A percentile compares a stretch with the other conserved stretches of the same genome.
Evolutionary conservation across 441 rosid genomes (phyloP).

Genomic region (Hura crepitans): DNA sequence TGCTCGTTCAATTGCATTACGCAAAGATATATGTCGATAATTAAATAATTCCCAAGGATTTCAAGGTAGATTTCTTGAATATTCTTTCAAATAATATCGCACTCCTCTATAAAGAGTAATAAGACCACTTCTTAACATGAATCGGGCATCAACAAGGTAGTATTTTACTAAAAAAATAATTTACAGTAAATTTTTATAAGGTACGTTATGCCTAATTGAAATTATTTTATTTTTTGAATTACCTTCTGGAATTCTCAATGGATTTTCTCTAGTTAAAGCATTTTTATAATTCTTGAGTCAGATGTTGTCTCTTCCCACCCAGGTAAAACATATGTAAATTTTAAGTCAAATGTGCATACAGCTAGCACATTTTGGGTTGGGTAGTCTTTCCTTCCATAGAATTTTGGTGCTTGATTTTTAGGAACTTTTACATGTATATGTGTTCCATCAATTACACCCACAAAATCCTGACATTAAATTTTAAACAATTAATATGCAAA

Average conservation of each 20-base stretch:
- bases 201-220: no score
- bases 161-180: background rate
- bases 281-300: no score
- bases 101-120: no score
- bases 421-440: background rate
- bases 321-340: background rate
- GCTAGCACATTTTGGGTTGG: background rate
- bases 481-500: background rate
- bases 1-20: constrained; percentile 3
- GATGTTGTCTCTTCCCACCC: background rate
- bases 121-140: no score
- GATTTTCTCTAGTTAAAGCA: no score
- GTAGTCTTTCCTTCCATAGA: background rate
- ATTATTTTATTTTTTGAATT: no score
- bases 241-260: no score
- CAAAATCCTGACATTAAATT: background rate
- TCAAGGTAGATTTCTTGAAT: background rate
- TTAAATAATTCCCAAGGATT: background rate
- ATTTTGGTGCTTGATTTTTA: background rate
- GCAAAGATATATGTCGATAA: constrained; percentile 5
- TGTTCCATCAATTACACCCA: no score
- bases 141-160: constrained; percentile 7
- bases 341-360: background rate
- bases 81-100: constrained; percentile 8
- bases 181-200: no score